Percentiles rank a stretch among this genome's conserved stretches.
These are phyloP conservation scores for Aspergillaceae sp. DNA, from an alignment of 2,329 filamentous ascomycete genomes.

Conservation along the genomic window DNA sequence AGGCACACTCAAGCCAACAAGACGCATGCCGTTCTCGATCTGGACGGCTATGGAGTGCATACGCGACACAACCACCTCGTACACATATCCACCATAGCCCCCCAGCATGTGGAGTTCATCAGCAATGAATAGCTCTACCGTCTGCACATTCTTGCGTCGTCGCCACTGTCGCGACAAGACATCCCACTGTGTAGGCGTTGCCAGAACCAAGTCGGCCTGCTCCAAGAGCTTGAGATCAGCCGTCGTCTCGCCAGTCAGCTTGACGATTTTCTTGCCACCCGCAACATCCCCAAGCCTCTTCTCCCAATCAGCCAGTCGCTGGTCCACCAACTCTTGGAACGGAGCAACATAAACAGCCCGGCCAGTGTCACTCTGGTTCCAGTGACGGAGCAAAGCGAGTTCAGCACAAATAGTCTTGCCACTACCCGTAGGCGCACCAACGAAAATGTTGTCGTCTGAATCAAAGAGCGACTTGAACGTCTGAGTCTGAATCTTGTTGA, in stretches of 20 bases:
- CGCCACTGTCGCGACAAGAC: slow-evolving; percentile 94
- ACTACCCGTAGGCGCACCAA: slow-evolving; percentile 86
- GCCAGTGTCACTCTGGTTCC: slow-evolving; percentile 62
- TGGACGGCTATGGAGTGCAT: slow-evolving; percentile 95
- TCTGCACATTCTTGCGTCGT: slow-evolving; percentile 87
- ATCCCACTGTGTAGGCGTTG: slow-evolving; percentile 93
- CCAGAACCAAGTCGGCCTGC: slow-evolving; percentile 77
- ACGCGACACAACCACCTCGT: slow-evolving; percentile 93
- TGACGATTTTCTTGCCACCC: slow-evolving; percentile 83
- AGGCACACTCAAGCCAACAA: slow-evolving; percentile 83
- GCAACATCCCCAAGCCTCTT: slow-evolving; percentile 61
- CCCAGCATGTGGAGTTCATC: slow-evolving; percentile 93
- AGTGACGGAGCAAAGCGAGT: slow-evolving; percentile 82
- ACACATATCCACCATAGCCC: slow-evolving; percentile 75
- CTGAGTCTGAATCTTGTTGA: slow-evolving; percentile 97
- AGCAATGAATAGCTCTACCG: slow-evolving; percentile 81
- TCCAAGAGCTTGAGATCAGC: slow-evolving; percentile 84
- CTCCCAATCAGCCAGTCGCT: slow-evolving; percentile 74
- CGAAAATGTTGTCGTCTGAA: slow-evolving; percentile 85
- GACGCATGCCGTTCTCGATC: slow-evolving; percentile 73
- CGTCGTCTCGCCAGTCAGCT: slow-evolving; percentile 86
- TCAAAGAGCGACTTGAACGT: slow-evolving; percentile 90
- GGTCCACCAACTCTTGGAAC: slow-evolving; percentile 86
- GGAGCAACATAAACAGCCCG: slow-evolving; percentile 91
- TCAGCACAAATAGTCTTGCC: slow-evolving; percentile 97